Percentiles rank a stretch among this genome's conserved stretches.
These are phyloP conservation scores for Magnaporthiopsis rhizophila DNA, from an alignment of 2,329 filamentous ascomycete species.

Conservation along the genomic window DNA sequence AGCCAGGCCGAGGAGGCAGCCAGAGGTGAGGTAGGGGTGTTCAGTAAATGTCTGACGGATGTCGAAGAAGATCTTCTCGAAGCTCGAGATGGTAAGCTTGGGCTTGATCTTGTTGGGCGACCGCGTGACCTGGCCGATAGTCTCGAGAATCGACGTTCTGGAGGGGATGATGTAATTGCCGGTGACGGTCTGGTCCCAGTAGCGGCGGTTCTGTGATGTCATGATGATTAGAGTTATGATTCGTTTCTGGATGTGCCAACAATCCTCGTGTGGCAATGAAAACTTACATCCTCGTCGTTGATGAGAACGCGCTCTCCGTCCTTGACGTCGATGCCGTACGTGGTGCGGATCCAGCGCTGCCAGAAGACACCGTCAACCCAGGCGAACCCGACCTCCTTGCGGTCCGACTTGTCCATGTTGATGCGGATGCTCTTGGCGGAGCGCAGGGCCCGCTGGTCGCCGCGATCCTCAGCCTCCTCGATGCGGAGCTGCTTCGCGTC, in stretches of 20 bases:
- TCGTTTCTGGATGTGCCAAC: neutral
- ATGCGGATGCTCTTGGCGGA: slow-evolving; percentile 87
- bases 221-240: neutral
- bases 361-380: slow-evolving; percentile 98
- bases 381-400: slow-evolving; percentile 86
- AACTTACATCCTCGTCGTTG: slow-evolving; percentile 90
- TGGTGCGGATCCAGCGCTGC: slow-evolving; percentile 94
- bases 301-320: slow-evolving; percentile 90
- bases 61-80: slow-evolving; percentile 66
- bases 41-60: slow-evolving; percentile 50
- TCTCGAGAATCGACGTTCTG: slow-evolving; percentile 85
- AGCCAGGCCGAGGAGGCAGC: slow-evolving; percentile 48
- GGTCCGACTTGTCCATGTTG: slow-evolving; percentile 78
- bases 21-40: slow-evolving; percentile 50
- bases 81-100: slow-evolving; percentile 67
- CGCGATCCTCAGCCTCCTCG: slow-evolving; percentile 89
- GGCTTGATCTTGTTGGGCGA: slow-evolving; percentile 63
- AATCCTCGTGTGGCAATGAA: neutral
- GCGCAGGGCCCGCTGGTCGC: slow-evolving; percentile 78
- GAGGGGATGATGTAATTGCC: slow-evolving; percentile 86
- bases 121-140: slow-evolving; percentile 62
- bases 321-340: slow-evolving; percentile 82
- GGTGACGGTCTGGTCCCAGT: slow-evolving; percentile 88
- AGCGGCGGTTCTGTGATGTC: slow-evolving; percentile 65
- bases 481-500: slow-evolving; percentile 93